Evolutionary conservation across 306 rosid species (phyloP).

Genomic region (Trifolium repens): DNA sequence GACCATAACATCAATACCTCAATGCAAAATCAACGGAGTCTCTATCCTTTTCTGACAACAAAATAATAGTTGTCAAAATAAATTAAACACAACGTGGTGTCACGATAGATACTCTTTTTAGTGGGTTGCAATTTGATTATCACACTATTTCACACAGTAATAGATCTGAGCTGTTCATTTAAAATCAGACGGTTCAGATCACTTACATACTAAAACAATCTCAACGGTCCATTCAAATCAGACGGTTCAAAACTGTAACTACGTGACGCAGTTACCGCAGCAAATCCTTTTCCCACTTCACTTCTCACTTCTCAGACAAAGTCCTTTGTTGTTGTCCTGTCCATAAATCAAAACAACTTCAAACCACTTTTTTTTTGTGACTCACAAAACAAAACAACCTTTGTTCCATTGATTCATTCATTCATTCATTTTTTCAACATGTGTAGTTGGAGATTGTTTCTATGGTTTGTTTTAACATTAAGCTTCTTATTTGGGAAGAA

Average conservation of each 20-base stretch:
- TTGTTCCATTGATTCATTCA: background rate
- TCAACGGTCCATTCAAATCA: too few species aligned
- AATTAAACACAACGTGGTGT: slow-evolving; percentile 46
- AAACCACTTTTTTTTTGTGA: background rate
- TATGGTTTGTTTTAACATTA: slow-evolving; percentile 46
- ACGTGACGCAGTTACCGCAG: too few species aligned
- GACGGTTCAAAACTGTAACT: too few species aligned
- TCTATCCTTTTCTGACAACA: slow-evolving; percentile 6
- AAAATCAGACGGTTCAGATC: too few species aligned
- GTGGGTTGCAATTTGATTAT: too few species aligned
- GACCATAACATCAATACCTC: background rate
- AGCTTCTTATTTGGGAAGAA: slow-evolving; percentile 47
- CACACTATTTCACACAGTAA: too few species aligned
- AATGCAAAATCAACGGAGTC: slow-evolving; percentile 38
- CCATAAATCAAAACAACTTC: background rate
- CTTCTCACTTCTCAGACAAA: too few species aligned
- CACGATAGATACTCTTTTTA: slow-evolving; percentile 30
- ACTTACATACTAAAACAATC: too few species aligned
- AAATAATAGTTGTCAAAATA: slow-evolving; percentile 6
- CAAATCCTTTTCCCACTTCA: too few species aligned
- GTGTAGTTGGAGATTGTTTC: slow-evolving; percentile 34
- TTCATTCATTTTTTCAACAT: background rate
- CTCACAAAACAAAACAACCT: background rate
- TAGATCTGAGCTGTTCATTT: too few species aligned
- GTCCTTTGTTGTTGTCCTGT: background rate